These are phyloP conservation scores for Begonia fuchsioides DNA, from an alignment of 306 rosid genomes.

Conservation along the genomic window DNA sequence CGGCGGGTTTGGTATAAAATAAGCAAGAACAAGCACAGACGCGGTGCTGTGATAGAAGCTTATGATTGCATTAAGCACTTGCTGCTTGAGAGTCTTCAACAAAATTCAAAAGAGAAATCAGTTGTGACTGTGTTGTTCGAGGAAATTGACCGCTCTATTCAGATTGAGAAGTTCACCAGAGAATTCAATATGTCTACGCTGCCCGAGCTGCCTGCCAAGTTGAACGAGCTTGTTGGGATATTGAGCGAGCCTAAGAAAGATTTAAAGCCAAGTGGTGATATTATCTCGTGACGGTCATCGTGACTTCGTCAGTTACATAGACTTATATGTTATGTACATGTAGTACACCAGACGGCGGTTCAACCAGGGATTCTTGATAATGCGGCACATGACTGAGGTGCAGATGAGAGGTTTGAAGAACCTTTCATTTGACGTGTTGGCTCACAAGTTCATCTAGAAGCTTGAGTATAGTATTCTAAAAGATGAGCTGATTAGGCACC, in stretches of 20 bases:
- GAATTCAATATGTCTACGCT: slow-evolving; percentile 62
- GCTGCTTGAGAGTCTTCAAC: slow-evolving; percentile 45
- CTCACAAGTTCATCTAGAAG: too few relatives aligned
- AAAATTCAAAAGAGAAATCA: slow-evolving; percentile 68
- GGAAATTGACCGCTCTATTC: slow-evolving; percentile 75
- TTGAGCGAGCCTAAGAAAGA: slow-evolving; percentile 42
- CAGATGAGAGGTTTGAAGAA: too few relatives aligned
- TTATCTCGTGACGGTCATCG: too few relatives aligned
- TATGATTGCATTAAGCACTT: slow-evolving; percentile 64
- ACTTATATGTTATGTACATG: too few relatives aligned
- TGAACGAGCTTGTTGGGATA: slow-evolving; percentile 59
- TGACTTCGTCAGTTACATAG: too few relatives aligned
- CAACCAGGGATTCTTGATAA: too few relatives aligned
- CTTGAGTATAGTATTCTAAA: too few relatives aligned
- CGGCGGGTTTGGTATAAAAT: slow-evolving; percentile 68
- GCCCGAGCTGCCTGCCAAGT: slow-evolving; percentile 59
- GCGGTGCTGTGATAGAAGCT: slow-evolving; percentile 82
- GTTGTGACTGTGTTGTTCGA: slow-evolving; percentile 65
- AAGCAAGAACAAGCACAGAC: slow-evolving; percentile 80
- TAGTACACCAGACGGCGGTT: too few relatives aligned
- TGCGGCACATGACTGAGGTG: too few relatives aligned
- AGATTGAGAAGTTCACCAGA: slow-evolving; percentile 63
- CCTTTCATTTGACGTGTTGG: too few relatives aligned
- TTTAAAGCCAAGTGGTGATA: slow-evolving; percentile 49
- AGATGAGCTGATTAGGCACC: too few relatives aligned